phyloP scores from a whole-genome alignment of 78 protist species.

The Polysphondylium violaceum region DNA sequence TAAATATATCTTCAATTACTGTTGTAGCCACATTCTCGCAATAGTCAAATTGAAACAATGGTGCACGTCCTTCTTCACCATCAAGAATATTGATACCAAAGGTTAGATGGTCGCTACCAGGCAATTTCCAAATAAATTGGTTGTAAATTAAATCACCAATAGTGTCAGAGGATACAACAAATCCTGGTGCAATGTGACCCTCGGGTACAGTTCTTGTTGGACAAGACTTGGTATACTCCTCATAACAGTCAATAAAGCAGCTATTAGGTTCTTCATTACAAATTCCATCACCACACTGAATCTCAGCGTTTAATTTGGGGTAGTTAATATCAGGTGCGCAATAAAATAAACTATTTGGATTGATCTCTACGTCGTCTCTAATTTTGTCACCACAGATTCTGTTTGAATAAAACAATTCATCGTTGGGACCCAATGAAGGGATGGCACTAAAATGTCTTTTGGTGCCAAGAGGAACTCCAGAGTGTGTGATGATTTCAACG shows the following conservation, averaged over 20 bases:
- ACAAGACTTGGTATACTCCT: too few relatives aligned
- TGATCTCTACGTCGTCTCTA: neutral
- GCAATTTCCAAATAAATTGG: neutral
- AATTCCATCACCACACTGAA: conserved; percentile 44
- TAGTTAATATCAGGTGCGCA: neutral
- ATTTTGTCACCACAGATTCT: conserved; percentile 3
- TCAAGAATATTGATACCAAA: conserved; percentile 19
- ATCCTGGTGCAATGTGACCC: conserved; percentile 9
- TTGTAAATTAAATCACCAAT: neutral
- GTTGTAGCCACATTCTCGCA: neutral
- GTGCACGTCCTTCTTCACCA: conserved; percentile 8
- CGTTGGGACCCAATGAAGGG: too few relatives aligned
- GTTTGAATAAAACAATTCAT: conserved; percentile 4
- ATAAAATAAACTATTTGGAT: neutral
- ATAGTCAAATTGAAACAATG: conserved; percentile 17
- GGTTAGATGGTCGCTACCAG: conserved; percentile 20
- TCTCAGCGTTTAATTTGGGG: too few relatives aligned
- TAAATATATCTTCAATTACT: conserved; percentile 8
- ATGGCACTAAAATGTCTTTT: too few relatives aligned
- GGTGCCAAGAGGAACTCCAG: too few relatives aligned
- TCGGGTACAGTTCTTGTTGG: neutral
- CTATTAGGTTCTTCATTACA: neutral
- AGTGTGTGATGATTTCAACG: too few relatives aligned
- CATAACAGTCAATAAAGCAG: conserved; percentile 16
- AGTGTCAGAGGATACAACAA: neutral